These are phyloP conservation scores for Hygrophila difformis DNA, from an alignment of 257 asterid species.

Conservation along the genomic window DNA sequence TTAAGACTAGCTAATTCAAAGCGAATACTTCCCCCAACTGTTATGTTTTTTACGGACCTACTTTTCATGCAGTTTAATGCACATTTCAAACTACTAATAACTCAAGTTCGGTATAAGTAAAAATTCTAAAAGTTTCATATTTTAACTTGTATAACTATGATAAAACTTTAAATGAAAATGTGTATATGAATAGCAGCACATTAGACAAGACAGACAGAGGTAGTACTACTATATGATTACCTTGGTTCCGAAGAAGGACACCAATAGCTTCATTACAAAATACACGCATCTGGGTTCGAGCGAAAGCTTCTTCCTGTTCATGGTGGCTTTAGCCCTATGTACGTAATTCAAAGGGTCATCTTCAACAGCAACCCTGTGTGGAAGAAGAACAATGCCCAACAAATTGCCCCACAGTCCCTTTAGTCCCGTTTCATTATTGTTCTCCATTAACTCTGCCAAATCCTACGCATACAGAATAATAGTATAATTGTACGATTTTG, in stretches of 20 bases:
- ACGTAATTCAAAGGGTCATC: conserved; percentile 37
- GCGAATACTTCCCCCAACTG: too few relatives aligned
- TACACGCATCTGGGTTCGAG: conserved; percentile 23
- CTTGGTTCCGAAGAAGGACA: conserved; percentile 29
- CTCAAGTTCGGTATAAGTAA: too few relatives aligned
- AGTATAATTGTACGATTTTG: too few relatives aligned
- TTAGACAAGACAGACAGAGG: too few relatives aligned
- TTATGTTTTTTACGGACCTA: too few relatives aligned
- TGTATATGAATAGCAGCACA: too few relatives aligned
- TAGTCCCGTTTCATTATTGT: conserved; percentile 11
- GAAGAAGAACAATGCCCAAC: conserved; percentile 26
- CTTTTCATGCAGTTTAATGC: too few relatives aligned
- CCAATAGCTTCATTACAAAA: conserved; percentile 7
- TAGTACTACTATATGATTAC: conserved; percentile 16
- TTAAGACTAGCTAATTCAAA: too few relatives aligned
- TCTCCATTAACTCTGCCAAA: conserved; percentile 37
- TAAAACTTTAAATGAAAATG: too few relatives aligned
- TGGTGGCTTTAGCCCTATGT: conserved; percentile 29
- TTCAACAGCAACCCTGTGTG: conserved; percentile 19
- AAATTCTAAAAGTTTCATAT: too few relatives aligned
- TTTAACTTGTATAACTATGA: too few relatives aligned
- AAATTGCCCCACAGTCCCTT: conserved; percentile 39
- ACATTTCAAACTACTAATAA: too few relatives aligned
- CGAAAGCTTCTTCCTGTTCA: conserved; percentile 45
- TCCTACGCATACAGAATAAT: conserved; percentile 26